These are phyloP conservation scores for Hyaloscypha hepaticicola DNA, from an alignment of 495 filamentous ascomycete species.

Conservation along the genomic window DNA sequence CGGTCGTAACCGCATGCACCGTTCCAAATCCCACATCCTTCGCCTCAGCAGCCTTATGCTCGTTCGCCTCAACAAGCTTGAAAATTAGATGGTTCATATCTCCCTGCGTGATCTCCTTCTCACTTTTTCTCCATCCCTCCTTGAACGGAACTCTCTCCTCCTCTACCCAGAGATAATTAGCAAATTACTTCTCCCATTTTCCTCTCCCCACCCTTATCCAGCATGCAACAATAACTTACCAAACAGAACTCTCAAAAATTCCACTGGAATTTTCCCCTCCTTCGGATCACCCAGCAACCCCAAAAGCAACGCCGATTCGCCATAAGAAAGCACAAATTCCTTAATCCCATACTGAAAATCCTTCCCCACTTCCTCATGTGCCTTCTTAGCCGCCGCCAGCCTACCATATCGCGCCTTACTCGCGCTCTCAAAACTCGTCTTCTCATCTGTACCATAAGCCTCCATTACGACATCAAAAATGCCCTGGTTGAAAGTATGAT, in stretches of 20 bases:
- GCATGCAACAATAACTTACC: slow-evolving; percentile 11
- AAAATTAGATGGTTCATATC: slow-evolving; percentile 27
- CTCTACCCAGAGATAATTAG: slow-evolving; percentile 16
- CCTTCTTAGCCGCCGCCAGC: slow-evolving; percentile 6
- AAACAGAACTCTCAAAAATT: slow-evolving; percentile 23
- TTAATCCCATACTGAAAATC: slow-evolving; percentile 24
- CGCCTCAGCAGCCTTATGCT: slow-evolving; percentile 23
- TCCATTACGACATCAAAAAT: slow-evolving; percentile 12
- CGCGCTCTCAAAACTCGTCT: slow-evolving; percentile 15
- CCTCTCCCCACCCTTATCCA: not conserved
- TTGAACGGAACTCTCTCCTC: slow-evolving; percentile 24
- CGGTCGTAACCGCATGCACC: slow-evolving; percentile 17
- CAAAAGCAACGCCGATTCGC: slow-evolving; percentile 21
- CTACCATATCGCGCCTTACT: slow-evolving; percentile 21
- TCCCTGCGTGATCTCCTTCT: slow-evolving; percentile 16
- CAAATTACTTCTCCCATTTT: not conserved
- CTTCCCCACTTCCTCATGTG: slow-evolving; percentile 16
- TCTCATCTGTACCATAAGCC: not conserved
- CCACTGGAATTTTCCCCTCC: slow-evolving; percentile 20
- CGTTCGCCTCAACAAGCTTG: slow-evolving; percentile 19
- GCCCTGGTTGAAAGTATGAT: slow-evolving; percentile 24
- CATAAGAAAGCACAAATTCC: slow-evolving; percentile 23
- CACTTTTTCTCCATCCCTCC: slow-evolving; percentile 21
- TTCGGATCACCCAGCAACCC: slow-evolving; percentile 18
- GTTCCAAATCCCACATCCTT: slow-evolving; percentile 21